Conservation (phyloP, 2,329 filamentous ascomycete genomes). For the Phyllosticta paracitricarpa region DNA sequence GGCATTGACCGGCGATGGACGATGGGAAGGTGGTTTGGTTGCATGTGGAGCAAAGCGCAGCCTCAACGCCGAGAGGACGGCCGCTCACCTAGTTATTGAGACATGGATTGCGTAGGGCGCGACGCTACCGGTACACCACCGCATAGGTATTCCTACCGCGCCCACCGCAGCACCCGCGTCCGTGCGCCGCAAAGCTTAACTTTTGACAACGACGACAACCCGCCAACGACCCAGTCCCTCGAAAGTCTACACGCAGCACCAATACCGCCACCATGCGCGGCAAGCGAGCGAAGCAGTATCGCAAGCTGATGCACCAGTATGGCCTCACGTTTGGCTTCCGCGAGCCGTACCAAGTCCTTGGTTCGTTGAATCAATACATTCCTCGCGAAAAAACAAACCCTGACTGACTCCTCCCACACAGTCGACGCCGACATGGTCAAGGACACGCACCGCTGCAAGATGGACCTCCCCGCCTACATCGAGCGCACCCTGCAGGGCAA, state of each 20-base stretch:
- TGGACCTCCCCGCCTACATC: conserved; percentile 70
- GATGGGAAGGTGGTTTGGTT: neutral
- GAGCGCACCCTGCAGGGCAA: conserved; percentile 78
- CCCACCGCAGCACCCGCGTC: conserved; percentile 3
- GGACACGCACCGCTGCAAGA: conserved; percentile 75
- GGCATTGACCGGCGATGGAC: conserved; percentile 3
- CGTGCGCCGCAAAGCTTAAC: conserved; percentile 10
- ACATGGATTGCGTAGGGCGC: conserved; percentile 8
- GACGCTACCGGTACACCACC: neutral
- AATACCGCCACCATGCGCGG: conserved; percentile 48
- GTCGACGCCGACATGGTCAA: conserved; percentile 79
- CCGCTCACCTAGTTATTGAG: conserved; percentile 4
- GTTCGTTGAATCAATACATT: conserved; percentile 5
- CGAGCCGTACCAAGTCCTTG: conserved; percentile 82
- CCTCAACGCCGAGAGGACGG: neutral
- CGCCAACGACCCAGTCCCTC: neutral
- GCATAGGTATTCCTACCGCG: neutral
- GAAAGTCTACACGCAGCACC: neutral
- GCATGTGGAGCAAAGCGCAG: neutral
- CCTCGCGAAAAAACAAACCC: conserved; percentile 7
- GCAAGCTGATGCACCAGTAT: conserved; percentile 92
- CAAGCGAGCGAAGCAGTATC: conserved; percentile 63
- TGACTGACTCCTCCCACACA: conserved; percentile 18
- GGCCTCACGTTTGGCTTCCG: conserved; percentile 80
- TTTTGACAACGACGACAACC: neutral